Percentiles rank a stretch among this genome's conserved stretches.
Evolutionary conservation across 192 early-diverging fungal species (phyloP).

Genomic region (Phlyctochytrium bullatum): DNA sequence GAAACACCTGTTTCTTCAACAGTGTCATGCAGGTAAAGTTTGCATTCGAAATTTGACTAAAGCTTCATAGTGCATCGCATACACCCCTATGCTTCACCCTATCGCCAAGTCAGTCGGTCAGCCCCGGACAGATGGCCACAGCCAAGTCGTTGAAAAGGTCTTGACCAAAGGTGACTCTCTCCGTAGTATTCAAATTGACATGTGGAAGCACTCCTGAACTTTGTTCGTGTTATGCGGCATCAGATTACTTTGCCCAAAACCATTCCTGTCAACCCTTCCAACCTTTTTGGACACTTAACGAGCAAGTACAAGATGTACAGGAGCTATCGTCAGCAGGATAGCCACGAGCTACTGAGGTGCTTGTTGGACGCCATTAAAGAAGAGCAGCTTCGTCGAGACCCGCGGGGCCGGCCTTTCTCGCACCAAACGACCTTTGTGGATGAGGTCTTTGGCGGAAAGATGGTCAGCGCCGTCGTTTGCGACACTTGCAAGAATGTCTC

Average conservation of each 20-base stretch:
- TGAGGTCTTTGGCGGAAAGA: conserved; percentile 61
- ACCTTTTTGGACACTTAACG: conserved; percentile 56
- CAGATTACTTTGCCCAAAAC: conserved; percentile 2
- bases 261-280: conserved; percentile 43
- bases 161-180: not conserved
- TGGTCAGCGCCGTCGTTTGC: conserved; percentile 67
- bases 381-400: conserved; percentile 42
- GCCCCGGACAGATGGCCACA: conserved; percentile 4
- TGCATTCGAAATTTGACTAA: not conserved
- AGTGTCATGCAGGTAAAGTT: conserved; percentile 58
- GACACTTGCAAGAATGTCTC: conserved; percentile 55
- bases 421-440: conserved; percentile 58
- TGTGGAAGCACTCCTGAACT: conserved; percentile 17
- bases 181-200: not conserved
- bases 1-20: conserved; percentile 84
- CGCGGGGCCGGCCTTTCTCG: not conserved
- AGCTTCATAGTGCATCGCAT: conserved; percentile 29
- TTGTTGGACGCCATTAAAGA: conserved; percentile 60
- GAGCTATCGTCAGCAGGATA: conserved; percentile 64
- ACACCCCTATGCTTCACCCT: conserved; percentile 23
- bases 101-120: not conserved
- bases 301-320: conserved; percentile 61
- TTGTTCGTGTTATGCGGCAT: conserved; percentile 11
- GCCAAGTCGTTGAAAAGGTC: not conserved
- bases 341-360: conserved; percentile 68